Evolutionary conservation across 306 rosid genomes (phyloP).

Genomic region (Lathyrus tuberosus): DNA sequence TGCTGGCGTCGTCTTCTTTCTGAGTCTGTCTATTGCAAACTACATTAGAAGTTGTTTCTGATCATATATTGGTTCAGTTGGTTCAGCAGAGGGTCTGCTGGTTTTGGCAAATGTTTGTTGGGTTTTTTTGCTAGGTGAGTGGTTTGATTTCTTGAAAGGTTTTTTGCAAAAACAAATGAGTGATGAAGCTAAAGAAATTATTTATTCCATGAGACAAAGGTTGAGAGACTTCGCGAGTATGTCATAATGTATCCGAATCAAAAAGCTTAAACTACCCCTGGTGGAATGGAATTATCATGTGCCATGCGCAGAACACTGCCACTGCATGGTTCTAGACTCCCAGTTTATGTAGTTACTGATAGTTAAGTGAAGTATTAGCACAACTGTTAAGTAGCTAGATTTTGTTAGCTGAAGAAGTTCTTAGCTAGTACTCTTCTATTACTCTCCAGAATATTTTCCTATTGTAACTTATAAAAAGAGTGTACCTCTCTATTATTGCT

Average conservation of each 20-base stretch:
- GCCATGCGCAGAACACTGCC: background rate
- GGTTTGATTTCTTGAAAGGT: conserved; percentile 75
- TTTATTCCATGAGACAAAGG: conserved; percentile 60
- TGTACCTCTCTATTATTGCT: too few relatives aligned
- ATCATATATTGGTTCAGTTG: too few relatives aligned
- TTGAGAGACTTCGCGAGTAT: conserved; percentile 57
- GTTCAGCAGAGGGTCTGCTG: too few relatives aligned
- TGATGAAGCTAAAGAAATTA: conserved; percentile 61
- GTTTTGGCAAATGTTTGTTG: too few relatives aligned
- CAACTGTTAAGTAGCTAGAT: background rate
- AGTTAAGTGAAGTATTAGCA: background rate
- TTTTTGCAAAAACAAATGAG: conserved; percentile 63
- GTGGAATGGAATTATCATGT: too few relatives aligned
- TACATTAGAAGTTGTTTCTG: too few relatives aligned
- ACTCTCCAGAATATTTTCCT: background rate
- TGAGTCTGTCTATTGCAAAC: conserved; percentile 64
- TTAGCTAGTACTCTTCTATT: background rate
- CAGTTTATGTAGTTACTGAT: background rate
- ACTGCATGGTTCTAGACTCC: too few relatives aligned
- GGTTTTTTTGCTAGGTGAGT: too few relatives aligned
- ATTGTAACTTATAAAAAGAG: too few relatives aligned
- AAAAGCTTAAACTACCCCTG: conserved; percentile 32
- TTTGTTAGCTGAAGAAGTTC: background rate
- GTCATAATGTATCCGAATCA: conserved; percentile 45
- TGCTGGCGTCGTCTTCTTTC: conserved; percentile 75